Base-by-base conservation (phyloP, 1,284 basidiomycete genomes). In the Puccinia horiana region DNA sequence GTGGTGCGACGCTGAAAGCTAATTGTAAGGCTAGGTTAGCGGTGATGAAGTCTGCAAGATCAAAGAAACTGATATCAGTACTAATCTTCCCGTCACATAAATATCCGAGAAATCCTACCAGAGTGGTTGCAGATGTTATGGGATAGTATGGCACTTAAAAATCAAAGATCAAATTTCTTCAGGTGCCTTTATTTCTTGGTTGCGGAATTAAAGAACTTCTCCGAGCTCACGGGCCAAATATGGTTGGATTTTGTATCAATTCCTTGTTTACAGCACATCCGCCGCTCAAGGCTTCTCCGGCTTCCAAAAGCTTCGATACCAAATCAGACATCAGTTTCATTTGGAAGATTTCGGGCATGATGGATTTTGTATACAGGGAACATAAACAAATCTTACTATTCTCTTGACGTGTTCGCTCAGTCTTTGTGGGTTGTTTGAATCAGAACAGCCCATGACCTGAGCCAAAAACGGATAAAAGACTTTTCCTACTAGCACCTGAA, bases 1-100 rank as follows among this genome's bases (percentile, higher is more conserved):
- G 44, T 49, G 79, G 79, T 37, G 79, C 79, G 42, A 81, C 72
- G 1, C 54, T 20, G 70, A 75, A 81, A 54, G 79, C 79, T n/a
- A 81, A 14, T 73, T 81, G 79, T 37, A 81, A 49, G 6, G 79
- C 79, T 23, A 67, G 44, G 32, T 75, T 63, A 4, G 79, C 69
- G 44, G 69, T 73, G 29, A 81, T 81, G 40, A 81, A 81, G 42
- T 81, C 79, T 81, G 42, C 29, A 37, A 73, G 35, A 14, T 47
- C 35, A 26, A 65, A 56, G 20, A n/a, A 54, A 49, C 14, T n/a
- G 2, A 2, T 18, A 1, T 77, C 61, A 44, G n/a, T 26, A 69
- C 14, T 47, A 23, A 44, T 69, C n/a, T 47, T 44, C 47, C 65
- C n/a, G 37, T 69, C 40, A 9, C 65, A 8, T 69, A n/a, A 54